Conservation (phyloP, 352 stramenopile species). For the Thalassiosira livingstoniorum region DNA sequence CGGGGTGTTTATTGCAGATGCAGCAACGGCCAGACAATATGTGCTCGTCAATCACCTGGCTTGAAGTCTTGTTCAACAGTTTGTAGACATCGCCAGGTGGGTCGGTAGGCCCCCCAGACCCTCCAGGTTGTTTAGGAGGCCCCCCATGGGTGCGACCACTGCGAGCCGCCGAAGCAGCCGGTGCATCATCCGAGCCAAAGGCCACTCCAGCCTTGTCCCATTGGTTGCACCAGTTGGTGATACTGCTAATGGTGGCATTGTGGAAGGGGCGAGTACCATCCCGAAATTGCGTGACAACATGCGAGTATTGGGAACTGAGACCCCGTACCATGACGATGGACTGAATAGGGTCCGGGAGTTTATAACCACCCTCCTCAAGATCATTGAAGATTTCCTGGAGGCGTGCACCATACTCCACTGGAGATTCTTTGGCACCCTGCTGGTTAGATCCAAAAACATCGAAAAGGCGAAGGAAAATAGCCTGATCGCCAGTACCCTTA, state of each 20-base stretch:
- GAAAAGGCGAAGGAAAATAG: background rate
- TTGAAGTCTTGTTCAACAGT: background rate
- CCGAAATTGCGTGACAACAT: background rate
- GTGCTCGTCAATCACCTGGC: too few relatives aligned
- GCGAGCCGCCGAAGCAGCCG: background rate
- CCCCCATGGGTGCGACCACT: background rate
- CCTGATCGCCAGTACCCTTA: background rate
- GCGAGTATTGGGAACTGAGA: background rate
- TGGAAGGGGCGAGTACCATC: background rate
- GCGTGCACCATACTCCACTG: background rate
- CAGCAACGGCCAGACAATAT: background rate
- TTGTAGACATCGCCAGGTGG: background rate
- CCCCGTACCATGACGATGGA: background rate
- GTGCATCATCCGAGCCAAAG: background rate
- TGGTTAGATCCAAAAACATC: background rate
- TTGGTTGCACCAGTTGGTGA: background rate
- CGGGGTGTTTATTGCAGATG: background rate
- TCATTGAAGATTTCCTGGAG: background rate
- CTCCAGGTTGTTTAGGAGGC: background rate
- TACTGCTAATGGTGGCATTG: background rate
- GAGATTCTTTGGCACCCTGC: background rate
- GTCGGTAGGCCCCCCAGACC: background rate
- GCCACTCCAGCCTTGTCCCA: background rate
- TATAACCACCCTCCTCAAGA: background rate
- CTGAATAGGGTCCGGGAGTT: background rate